Evolutionary conservation across 345 rosid genomes (phyloP).

Genomic region (Stellera chamaejasme): DNA sequence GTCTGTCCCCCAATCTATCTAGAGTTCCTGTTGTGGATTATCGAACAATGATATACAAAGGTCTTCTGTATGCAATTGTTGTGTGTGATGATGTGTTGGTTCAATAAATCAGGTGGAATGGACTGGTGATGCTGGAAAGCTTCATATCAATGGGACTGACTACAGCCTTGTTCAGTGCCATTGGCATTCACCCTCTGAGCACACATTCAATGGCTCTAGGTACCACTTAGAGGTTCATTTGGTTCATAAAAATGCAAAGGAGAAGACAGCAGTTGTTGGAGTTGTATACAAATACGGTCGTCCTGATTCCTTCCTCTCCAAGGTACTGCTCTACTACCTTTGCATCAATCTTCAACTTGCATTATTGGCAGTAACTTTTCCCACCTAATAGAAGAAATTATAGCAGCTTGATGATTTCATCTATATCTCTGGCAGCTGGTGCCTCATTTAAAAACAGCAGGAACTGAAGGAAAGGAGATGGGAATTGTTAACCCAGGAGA

Average conservation of each 20-base stretch:
- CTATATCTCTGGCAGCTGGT: conserved; percentile 26
- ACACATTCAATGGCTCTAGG: conserved; percentile 47
- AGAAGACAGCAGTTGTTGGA: conserved; percentile 38
- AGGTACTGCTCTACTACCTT: conserved; percentile 21
- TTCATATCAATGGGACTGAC: conserved; percentile 35
- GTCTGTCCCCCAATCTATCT: too few relatives aligned
- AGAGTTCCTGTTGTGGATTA: neutral
- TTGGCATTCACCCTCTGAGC: conserved; percentile 76
- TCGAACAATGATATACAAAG: neutral
- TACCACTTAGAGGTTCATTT: conserved; percentile 53
- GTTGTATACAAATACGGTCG: conserved; percentile 48
- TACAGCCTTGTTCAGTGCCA: conserved; percentile 46
- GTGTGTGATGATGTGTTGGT: neutral
- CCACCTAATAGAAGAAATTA: too few relatives aligned
- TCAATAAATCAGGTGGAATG: conserved; percentile 36
- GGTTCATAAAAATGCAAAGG: conserved; percentile 34
- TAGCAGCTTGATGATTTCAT: too few relatives aligned
- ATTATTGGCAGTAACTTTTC: too few relatives aligned
- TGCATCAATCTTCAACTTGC: too few relatives aligned
- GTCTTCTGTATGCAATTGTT: neutral
- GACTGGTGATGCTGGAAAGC: conserved; percentile 62
- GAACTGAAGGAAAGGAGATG: conserved; percentile 14
- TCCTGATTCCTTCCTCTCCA: conserved; percentile 43
- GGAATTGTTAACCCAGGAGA: conserved; percentile 49
- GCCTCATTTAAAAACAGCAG: conserved; percentile 25